Evolutionary conservation across 2,329 filamentous ascomycete genomes (phyloP).

Genomic region (Catunica adiposa): DNA sequence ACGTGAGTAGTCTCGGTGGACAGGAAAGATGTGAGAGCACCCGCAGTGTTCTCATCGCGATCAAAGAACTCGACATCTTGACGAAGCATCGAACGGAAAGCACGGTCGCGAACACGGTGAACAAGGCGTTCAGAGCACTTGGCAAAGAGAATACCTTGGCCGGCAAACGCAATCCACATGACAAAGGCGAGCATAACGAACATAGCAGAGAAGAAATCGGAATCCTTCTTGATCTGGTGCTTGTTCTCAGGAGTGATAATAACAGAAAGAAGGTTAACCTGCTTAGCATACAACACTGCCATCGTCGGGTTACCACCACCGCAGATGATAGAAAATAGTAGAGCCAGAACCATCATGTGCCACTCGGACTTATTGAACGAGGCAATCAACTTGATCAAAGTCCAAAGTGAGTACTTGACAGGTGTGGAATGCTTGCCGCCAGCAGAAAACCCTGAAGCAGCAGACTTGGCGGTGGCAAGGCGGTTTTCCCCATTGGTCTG

Average conservation of each 20-base stretch:
- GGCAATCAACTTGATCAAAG: slow-evolving; percentile 60
- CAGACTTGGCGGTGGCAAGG: slow-evolving; percentile 38
- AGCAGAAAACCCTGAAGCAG: slow-evolving; percentile 49
- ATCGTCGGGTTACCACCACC: slow-evolving; percentile 61
- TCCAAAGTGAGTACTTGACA: slow-evolving; percentile 48
- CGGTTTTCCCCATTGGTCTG: slow-evolving; percentile 42
- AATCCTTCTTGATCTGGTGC: slow-evolving; percentile 45
- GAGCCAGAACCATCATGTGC: slow-evolving; percentile 53
- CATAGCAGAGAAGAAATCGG: slow-evolving; percentile 80
- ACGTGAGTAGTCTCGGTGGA: slow-evolving; percentile 82
- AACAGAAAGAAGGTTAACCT: slow-evolving; percentile 53
- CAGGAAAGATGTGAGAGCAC: slow-evolving; percentile 74
- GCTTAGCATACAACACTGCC: slow-evolving; percentile 76
- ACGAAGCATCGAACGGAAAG: slow-evolving; percentile 75
- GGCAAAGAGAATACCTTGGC: slow-evolving; percentile 61
- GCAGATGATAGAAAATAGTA: slow-evolving; percentile 58
- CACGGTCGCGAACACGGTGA: slow-evolving; percentile 62
- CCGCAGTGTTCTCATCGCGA: slow-evolving; percentile 71
- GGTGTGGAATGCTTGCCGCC: slow-evolving; percentile 26
- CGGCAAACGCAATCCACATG: slow-evolving; percentile 50
- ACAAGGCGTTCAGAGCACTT: slow-evolving; percentile 75
- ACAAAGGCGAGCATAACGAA: slow-evolving; percentile 69
- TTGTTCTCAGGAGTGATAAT: slow-evolving; percentile 33
- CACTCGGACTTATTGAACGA: slow-evolving; percentile 64
- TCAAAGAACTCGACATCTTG: slow-evolving; percentile 93